Evolutionary conservation across 192 early-diverging fungal genomes (phyloP), one percentile per base, ranked within the genome.

Genomic region (Lunasporangiospora selenospora): DNA sequence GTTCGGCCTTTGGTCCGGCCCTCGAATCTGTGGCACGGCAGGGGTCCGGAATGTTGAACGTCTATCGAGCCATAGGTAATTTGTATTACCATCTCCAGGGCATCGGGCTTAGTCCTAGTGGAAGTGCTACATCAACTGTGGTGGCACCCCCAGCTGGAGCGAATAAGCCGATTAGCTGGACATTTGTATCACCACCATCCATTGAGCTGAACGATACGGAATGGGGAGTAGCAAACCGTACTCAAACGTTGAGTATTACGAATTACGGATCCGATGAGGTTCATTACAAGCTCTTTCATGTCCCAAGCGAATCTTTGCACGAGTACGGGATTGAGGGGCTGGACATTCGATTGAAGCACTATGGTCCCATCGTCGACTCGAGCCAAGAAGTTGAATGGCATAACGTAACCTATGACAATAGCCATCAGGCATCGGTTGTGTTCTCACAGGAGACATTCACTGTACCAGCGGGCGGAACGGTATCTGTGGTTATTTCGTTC

Each of bases 241-340:
- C 43, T 31, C 44, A 77, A 3, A 32, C 16, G 9, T 10, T 86
- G n/a, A 79, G 67, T 2, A 55, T 86, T 18, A 44, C 42, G n/a
- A 86, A 83, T 29, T 46, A 62, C 26, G 78, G 70, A 2, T 29
- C 54, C 8, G 40, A 67, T 3, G 34, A 52, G 2, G 39, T 55
- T 0, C 46, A 53, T 24, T 81, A 75, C 52, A 19, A 37, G 27
- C n/a, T 85, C 10, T 41, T 32, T 8, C 79, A 83, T 55, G 16
- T 76, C 2, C 50, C 76, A 6, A 75, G 80, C 2, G 62, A 56
- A 38, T 48, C 78, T 8, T 56, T 77, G 0, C 77, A 78, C 46
- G 67, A 70, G 66, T 56, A 36, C 54, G 57, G 64, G 34, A 67
- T 63, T 18, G 56, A 60, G 7, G 26, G n/a, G n/a, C n/a, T n/a